These are phyloP conservation scores for Chrysoporthe puriensis DNA, from an alignment of 2,329 filamentous ascomycete species.

Conservation along the genomic window DNA sequence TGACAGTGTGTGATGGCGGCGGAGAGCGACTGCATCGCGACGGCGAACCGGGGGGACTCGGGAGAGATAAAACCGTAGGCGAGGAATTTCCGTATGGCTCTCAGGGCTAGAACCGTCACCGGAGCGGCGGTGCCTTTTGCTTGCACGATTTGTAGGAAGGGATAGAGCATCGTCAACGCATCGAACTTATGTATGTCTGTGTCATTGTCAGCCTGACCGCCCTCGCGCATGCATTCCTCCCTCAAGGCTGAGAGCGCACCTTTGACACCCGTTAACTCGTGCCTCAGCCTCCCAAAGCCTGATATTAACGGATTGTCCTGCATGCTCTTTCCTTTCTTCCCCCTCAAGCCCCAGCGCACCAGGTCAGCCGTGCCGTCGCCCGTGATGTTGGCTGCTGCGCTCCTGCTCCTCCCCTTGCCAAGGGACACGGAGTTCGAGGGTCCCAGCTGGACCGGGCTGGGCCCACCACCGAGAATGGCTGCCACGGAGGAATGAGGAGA, in stretches of 20 bases:
- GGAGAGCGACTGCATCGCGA: slow-evolving; percentile 93
- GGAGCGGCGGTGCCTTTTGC: slow-evolving; percentile 94
- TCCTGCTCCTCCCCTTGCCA: slow-evolving; percentile 47
- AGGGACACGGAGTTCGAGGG: slow-evolving; percentile 48
- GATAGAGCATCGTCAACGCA: slow-evolving; percentile 84
- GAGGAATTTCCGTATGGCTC: slow-evolving; percentile 95
- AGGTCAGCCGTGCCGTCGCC: slow-evolving; percentile 55
- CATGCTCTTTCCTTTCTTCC: slow-evolving; percentile 95
- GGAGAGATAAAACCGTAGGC: slow-evolving; percentile 89
- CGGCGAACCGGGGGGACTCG: slow-evolving; percentile 81
- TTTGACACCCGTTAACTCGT: slow-evolving; percentile 85
- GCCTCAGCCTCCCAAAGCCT: slow-evolving; percentile 86
- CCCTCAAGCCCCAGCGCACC: slow-evolving; percentile 84
- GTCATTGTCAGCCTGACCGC: slow-evolving; percentile 33
- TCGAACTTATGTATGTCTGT: slow-evolving; percentile 86
- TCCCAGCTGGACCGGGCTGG: slow-evolving; percentile 59
- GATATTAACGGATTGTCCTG: slow-evolving; percentile 97
- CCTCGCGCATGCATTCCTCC: not conserved
- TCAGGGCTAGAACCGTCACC: slow-evolving; percentile 91
- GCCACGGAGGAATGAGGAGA: slow-evolving; percentile 96
- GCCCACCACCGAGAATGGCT: slow-evolving; percentile 84
- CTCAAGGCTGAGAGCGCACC: slow-evolving; percentile 49
- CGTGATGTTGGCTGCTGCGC: slow-evolving; percentile 40
- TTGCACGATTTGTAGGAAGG: slow-evolving; percentile 95
- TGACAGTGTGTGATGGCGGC: slow-evolving; percentile 96